A percentile compares a stretch with the other conserved stretches of the same genome.
Conservation (phyloP, 441 rosid species). For the Corymbia calophylla region DNA sequence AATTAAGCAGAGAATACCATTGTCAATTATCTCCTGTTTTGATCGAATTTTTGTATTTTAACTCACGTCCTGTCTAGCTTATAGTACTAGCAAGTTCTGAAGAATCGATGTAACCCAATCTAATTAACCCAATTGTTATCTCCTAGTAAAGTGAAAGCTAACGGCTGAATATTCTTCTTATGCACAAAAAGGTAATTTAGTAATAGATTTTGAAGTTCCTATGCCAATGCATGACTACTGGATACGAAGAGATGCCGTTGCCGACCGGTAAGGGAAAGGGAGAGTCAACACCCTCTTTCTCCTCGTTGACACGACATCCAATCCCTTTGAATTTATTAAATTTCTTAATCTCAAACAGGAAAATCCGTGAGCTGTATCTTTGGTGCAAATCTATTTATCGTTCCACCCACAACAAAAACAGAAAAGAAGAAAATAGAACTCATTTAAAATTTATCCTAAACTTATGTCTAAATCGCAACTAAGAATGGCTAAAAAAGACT, state of each 20-base stretch:
- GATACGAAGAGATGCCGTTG: background rate
- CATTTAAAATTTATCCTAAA: background rate
- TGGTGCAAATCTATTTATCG: background rate
- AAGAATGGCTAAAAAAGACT: background rate
- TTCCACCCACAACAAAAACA: background rate
- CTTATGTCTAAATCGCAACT: background rate
- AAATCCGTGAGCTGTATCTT: background rate
- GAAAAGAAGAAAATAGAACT: background rate
- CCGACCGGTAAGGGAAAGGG: background rate
- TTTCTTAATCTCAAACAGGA: rapidly evolving
- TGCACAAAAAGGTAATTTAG: background rate
- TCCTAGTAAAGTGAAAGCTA: background rate
- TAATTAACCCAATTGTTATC: background rate
- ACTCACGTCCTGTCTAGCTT: background rate
- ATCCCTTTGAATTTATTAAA: background rate
- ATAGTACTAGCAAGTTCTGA: background rate
- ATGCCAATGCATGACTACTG: background rate
- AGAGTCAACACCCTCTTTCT: too few species aligned
- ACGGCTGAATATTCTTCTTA: background rate
- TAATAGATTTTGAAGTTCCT: background rate
- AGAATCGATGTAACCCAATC: background rate
- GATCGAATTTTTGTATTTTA: background rate
- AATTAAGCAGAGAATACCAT: background rate
- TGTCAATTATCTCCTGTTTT: background rate
- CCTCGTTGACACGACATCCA: too few species aligned